These are phyloP conservation scores for Cercospora janseana DNA, from an alignment of 2,329 filamentous ascomycete genomes.

Conservation along the genomic window DNA sequence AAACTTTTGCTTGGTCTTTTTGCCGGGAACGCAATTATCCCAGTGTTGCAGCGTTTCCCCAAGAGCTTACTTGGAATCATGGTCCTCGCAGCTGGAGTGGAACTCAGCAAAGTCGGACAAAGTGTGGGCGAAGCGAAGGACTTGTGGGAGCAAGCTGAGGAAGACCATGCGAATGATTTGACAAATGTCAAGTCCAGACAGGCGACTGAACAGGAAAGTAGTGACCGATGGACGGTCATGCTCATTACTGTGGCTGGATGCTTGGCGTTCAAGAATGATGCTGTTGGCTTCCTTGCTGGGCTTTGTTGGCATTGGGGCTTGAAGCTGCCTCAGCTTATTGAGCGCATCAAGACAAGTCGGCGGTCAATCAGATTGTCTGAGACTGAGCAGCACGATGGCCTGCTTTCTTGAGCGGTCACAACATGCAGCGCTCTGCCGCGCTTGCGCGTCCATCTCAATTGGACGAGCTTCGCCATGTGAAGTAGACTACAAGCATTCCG, in stretches of 20 bases:
- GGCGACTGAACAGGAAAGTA: conserved; percentile 65
- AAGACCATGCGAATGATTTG: conserved; percentile 33
- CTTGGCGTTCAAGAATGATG: conserved; percentile 86
- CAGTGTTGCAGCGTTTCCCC: conserved; percentile 70
- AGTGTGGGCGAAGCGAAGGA: conserved; percentile 72
- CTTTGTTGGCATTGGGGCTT: conserved; percentile 76
- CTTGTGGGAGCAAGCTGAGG: conserved; percentile 48
- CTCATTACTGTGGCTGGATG: conserved; percentile 79
- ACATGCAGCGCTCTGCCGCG: not conserved
- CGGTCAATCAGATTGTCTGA: conserved; percentile 24
- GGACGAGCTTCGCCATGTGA: no score
- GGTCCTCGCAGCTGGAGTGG: conserved; percentile 84
- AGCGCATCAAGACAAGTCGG: conserved; percentile 18
- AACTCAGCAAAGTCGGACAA: conserved; percentile 81
- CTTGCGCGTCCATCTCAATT: not conserved
- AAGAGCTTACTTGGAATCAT: conserved; percentile 77
- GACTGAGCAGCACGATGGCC: conserved; percentile 17
- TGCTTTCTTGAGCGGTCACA: conserved; percentile 10
- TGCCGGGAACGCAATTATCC: conserved; percentile 71
- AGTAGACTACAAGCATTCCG: no score
- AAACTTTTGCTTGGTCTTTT: conserved; percentile 75
- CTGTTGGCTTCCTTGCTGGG: conserved; percentile 78
- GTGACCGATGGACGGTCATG: conserved; percentile 84
- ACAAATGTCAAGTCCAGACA: conserved; percentile 49
- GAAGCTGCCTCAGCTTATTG: conserved; percentile 22